These are phyloP conservation scores for Talaromyces nanjingensis DNA, from an alignment of 495 filamentous ascomycete genomes.

Conservation along the genomic window DNA sequence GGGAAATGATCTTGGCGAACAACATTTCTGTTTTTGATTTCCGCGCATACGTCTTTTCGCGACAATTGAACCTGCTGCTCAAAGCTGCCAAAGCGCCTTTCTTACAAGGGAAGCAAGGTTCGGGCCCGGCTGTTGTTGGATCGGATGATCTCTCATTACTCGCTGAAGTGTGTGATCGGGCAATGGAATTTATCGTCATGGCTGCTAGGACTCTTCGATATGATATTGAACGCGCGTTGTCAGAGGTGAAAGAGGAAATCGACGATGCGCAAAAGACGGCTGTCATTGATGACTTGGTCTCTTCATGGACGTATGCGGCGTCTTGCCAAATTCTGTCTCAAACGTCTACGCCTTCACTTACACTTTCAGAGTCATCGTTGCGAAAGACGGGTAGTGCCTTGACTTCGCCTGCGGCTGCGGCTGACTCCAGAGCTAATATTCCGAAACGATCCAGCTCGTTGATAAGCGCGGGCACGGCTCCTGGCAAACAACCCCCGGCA, in stretches of 20 bases:
- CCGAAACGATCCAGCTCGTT: slow-evolving; percentile 42
- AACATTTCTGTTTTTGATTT: slow-evolving; percentile 98
- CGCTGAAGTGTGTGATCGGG: slow-evolving; percentile 71
- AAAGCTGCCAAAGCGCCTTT: slow-evolving; percentile 65
- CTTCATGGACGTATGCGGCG: slow-evolving; percentile 77
- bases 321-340: slow-evolving; percentile 70
- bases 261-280: slow-evolving; percentile 29
- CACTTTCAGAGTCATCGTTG: slow-evolving; percentile 55
- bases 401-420: slow-evolving; percentile 9
- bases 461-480: slow-evolving; percentile 13
- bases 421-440: slow-evolving; percentile 39
- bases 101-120: slow-evolving; percentile 18
- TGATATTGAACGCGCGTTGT: slow-evolving; percentile 49
- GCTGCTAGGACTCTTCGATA: slow-evolving; percentile 69
- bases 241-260: slow-evolving; percentile 20
- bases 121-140: slow-evolving; percentile 34
- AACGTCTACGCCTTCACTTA: slow-evolving; percentile 61
- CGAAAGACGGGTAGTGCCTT: slow-evolving; percentile 22
- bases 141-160: slow-evolving; percentile 69
- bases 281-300: slow-evolving; percentile 73
- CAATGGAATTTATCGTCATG: slow-evolving; percentile 72
- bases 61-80: slow-evolving; percentile 77
- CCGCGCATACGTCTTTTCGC: slow-evolving; percentile 84
- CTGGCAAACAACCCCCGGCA: slow-evolving; percentile 10
- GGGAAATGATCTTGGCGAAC: slow-evolving; percentile 89